These are phyloP conservation scores for Hortiboletus flavorubellus DNA, from an alignment of 768 basidiomycete genomes.

Conservation along the genomic window DNA sequence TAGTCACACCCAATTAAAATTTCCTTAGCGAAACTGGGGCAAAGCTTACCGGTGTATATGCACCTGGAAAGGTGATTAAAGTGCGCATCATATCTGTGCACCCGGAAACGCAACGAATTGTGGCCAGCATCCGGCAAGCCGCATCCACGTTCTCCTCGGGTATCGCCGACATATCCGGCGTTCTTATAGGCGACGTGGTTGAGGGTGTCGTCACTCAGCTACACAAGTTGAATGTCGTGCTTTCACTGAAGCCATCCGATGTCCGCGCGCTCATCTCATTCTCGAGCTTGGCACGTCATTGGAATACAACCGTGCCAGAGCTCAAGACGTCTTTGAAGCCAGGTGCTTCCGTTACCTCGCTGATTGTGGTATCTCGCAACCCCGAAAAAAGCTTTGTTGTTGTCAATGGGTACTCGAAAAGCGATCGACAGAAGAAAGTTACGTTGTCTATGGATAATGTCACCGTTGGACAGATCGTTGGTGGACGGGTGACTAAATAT, in stretches of 20 bases:
- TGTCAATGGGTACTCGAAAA: slow-evolving; percentile 71
- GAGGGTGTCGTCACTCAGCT: slow-evolving; percentile 73
- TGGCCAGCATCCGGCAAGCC: slow-evolving; percentile 87
- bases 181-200: slow-evolving; percentile 75
- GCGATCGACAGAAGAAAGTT: slow-evolving; percentile 45
- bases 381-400: slow-evolving; percentile 83
- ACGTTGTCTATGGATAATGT: slow-evolving; percentile 64
- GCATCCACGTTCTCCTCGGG: slow-evolving; percentile 45
- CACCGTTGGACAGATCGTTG: slow-evolving; percentile 67
- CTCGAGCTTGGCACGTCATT: slow-evolving; percentile 81
- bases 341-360: slow-evolving; percentile 68
- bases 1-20: background rate
- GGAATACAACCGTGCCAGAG: slow-evolving; percentile 61
- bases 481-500: slow-evolving; percentile 78
- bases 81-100: slow-evolving; percentile 74
- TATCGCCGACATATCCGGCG: slow-evolving; percentile 60
- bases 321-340: slow-evolving; percentile 58
- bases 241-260: slow-evolving; percentile 67
- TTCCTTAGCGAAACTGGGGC: slow-evolving; percentile 58
- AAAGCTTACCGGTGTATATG: slow-evolving; percentile 61
- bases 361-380: slow-evolving; percentile 89
- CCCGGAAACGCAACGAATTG: slow-evolving; percentile 55
- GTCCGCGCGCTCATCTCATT: slow-evolving; percentile 83
- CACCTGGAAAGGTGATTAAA: slow-evolving; percentile 78
- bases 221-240: slow-evolving; percentile 79